Percentiles rank a stretch among this genome's conserved stretches.
phyloP scores from a whole-genome alignment of 1,284 basidiomycete genomes.

The Heterobasidion parviporum region DNA sequence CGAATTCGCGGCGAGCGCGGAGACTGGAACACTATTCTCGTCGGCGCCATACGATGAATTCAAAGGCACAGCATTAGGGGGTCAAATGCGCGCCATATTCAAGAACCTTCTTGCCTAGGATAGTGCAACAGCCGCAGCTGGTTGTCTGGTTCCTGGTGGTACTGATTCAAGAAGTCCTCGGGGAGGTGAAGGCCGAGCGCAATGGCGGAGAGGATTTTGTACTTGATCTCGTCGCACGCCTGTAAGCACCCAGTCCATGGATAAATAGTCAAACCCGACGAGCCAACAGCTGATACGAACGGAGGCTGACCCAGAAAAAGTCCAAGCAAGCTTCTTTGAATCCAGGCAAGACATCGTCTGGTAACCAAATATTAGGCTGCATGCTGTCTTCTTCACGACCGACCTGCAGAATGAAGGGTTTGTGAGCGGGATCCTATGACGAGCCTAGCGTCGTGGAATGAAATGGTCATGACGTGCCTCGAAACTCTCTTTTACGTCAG shows the following conservation, averaged over 20 bases:
- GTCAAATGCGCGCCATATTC: background rate
- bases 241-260: slow-evolving; percentile 3
- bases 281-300: too few relatives aligned
- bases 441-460: background rate
- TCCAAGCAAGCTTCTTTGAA: slow-evolving; percentile 42
- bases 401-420: slow-evolving; percentile 12
- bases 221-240: slow-evolving; percentile 35
- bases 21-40: slow-evolving; percentile 24
- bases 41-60: too few relatives aligned
- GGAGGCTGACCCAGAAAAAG: slow-evolving; percentile 40
- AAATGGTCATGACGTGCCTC: slow-evolving; percentile 22
- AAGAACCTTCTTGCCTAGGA: slow-evolving; percentile 28
- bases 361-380: slow-evolving; percentile 53
- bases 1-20: slow-evolving; percentile 28
- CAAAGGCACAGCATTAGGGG: too few relatives aligned
- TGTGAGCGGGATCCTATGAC: background rate
- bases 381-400: slow-evolving; percentile 37
- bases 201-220: slow-evolving; percentile 38
- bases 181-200: slow-evolving; percentile 39
- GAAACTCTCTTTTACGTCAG: slow-evolving; percentile 51
- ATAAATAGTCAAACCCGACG: background rate
- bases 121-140: slow-evolving; percentile 54
- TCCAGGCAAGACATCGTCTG: slow-evolving; percentile 43
- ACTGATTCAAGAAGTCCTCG: slow-evolving; percentile 37
- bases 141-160: slow-evolving; percentile 41